These are phyloP conservation scores for Camellia japonica DNA, from an alignment of 148 eudicot species.

Conservation along the genomic window DNA sequence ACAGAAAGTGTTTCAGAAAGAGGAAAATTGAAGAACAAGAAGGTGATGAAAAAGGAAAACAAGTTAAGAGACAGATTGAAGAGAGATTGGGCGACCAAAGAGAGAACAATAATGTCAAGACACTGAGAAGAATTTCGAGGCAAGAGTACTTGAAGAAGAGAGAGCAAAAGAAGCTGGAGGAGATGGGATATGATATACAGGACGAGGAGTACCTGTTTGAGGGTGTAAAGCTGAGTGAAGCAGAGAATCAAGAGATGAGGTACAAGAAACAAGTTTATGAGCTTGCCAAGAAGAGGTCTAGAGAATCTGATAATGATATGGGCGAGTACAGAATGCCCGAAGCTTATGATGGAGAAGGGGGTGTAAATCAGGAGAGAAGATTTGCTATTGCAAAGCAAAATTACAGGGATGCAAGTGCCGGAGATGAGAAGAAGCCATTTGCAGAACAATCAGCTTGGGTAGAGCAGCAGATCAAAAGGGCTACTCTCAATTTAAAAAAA, in stretches of 20 bases:
- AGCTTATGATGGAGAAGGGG: not conserved
- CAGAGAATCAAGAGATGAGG: slow-evolving; percentile 54
- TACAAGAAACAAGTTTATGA: slow-evolving; percentile 38
- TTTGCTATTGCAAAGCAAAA: too few relatives aligned
- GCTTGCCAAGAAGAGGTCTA: slow-evolving; percentile 26
- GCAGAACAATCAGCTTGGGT: too few relatives aligned
- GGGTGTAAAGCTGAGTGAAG: slow-evolving; percentile 56
- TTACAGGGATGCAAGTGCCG: too few relatives aligned
- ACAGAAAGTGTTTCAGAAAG: not conserved
- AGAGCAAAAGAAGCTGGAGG: slow-evolving; percentile 75
- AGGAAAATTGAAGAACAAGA: not conserved
- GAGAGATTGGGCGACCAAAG: too few relatives aligned
- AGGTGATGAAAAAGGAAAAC: not conserved
- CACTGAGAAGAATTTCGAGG: slow-evolving; percentile 55
- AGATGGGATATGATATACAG: slow-evolving; percentile 68
- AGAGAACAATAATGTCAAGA: not conserved
- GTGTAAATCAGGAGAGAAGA: not conserved
- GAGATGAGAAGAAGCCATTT: too few relatives aligned
- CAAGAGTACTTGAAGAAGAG: slow-evolving; percentile 81
- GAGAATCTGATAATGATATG: not conserved
- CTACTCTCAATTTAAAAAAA: too few relatives aligned
- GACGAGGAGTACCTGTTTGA: slow-evolving; percentile 66
- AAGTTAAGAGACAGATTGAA: too few relatives aligned
- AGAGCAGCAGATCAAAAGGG: too few relatives aligned
- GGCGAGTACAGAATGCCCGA: not conserved